Evolutionary conservation across 75 land plant species (phyloP), one percentile per base, ranked within the genome.

Genomic region (Cryptomeria japonica): DNA sequence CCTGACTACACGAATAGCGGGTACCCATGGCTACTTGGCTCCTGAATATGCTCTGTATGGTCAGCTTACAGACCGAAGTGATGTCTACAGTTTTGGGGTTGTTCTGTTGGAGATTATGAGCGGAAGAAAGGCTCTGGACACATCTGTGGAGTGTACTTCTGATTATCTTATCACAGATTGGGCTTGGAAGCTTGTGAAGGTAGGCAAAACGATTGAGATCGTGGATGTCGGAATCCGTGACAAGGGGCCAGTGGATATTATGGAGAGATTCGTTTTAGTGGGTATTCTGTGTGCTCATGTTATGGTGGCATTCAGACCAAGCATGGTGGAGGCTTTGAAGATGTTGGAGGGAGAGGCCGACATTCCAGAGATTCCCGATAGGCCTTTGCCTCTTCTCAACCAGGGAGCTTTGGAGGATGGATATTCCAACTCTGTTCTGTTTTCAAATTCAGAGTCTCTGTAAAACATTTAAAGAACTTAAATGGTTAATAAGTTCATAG

Each of bases 21-120:
- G n/a, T n/a, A n/a, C n/a, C n/a, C n/a, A n/a, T n/a, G n/a, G n/a
- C n/a, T n/a, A n/a, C n/a, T n/a, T n/a, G n/a, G n/a, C n/a, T n/a
- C n/a, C n/a, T n/a, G n/a, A n/a, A 73, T 91, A 91, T 86, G 86
- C 79, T 83, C 49, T 38, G 19, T 88, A 83, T 46, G 86, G 80
- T n/a, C 56, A 91, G 75, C 83, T 89, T 19, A 88, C 92, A 36
- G 90, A 88, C 15, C 88, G 86, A 39, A 85, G 85, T n/a, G 91
- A 91, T 85, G 91, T 91, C 19, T 91, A 91, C 87, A 91, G 91
- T 44, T 92, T 89, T 68, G 93, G 93, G 0, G 92, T 92, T 44
- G 89, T 92, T 51, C 49, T 92, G 56, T 70, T 92, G 41, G 93
- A 92, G 89, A 47, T 92, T 15, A 92, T 92, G 83, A 92, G 93